Conservation (phyloP, 176 grass and related monocot genomes). For the Oryza brachyantha region DNA sequence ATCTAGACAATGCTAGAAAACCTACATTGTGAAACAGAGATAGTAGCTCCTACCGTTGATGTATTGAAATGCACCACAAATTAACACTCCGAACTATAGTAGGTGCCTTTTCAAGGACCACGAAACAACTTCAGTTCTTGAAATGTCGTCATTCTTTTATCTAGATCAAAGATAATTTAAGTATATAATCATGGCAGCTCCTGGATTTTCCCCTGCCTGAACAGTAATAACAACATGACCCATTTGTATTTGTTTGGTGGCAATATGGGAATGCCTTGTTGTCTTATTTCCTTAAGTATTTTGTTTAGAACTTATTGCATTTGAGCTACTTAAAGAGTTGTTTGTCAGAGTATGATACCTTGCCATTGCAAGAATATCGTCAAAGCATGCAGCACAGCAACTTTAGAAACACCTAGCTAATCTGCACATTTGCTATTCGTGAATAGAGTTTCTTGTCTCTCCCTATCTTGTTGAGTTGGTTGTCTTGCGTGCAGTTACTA, state of each 20-base stretch:
- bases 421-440: neutral
- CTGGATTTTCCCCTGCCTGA: neutral
- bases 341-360: conserved; percentile 10
- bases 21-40: no score
- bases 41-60: neutral
- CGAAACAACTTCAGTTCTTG: neutral
- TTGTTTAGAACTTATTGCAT: conserved; percentile 13
- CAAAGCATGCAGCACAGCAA: neutral
- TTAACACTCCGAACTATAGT: neutral
- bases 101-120: neutral
- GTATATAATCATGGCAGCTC: neutral
- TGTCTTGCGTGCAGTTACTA: neutral
- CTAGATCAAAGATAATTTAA: neutral
- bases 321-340: neutral
- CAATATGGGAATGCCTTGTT: neutral
- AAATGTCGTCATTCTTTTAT: neutral
- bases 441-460: neutral
- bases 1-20: no score
- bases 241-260: neutral
- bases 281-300: conserved; percentile 12
- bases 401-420: neutral
- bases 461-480: neutral
- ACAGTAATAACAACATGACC: neutral
- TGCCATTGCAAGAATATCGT: neutral
- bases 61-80: neutral